A percentile compares a stretch with the other conserved stretches of the same genome.
These are phyloP conservation scores for Bocquillonia castaneifolia DNA, from an alignment of 441 rosid species.

Conservation along the genomic window DNA sequence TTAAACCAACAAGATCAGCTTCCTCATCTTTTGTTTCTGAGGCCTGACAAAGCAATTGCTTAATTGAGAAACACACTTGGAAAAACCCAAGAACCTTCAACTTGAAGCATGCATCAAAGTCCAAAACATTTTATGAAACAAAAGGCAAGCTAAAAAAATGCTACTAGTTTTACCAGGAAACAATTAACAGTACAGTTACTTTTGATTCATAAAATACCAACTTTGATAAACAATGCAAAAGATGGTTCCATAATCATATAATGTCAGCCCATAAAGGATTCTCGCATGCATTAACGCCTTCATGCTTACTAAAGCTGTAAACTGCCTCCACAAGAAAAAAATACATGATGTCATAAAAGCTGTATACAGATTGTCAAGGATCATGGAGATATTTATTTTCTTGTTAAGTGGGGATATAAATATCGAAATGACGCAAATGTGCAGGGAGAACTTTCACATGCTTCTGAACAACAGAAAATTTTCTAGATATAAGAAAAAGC, in stretches of 20 bases:
- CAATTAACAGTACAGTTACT: not conserved
- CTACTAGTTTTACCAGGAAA: not conserved
- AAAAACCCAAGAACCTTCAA: not conserved
- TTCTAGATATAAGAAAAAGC: not conserved
- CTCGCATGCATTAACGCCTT: not conserved
- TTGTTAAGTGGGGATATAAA: not conserved
- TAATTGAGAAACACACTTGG: conserved; percentile 17
- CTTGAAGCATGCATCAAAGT: not conserved
- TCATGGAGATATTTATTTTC: not conserved
- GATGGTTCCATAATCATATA: not conserved
- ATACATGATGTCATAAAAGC: not conserved
- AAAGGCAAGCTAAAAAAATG: not conserved
- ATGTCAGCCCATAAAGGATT: not conserved
- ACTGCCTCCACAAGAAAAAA: not conserved
- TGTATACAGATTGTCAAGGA: not conserved
- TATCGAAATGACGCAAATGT: not conserved
- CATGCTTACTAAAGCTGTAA: not conserved
- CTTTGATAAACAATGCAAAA: not conserved
- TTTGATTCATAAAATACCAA: not conserved
- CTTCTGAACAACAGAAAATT: not conserved
- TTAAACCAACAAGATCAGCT: conserved; percentile 60
- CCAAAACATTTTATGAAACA: not conserved
- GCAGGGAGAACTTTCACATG: not conserved
- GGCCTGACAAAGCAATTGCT: conserved; percentile 42
- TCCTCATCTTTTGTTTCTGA: conserved; percentile 42